Base-by-base conservation (phyloP, 2,329 filamentous ascomycete genomes). In the Leptographium lundbergii region DNA sequence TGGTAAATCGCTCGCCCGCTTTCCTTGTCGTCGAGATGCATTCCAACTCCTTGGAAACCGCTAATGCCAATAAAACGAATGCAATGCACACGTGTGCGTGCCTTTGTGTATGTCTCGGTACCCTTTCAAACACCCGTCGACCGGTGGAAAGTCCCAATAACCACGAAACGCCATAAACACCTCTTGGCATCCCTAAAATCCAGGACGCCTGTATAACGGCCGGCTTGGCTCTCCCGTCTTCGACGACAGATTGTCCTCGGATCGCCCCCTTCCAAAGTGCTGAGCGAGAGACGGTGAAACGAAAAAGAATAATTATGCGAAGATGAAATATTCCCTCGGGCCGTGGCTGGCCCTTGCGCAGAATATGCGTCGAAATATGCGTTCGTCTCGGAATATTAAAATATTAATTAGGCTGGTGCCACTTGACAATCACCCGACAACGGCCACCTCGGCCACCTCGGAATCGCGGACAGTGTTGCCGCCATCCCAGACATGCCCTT, bases 361-460 rank as follows among this genome's bases (percentile, higher is more conserved):
- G 24, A 57, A 57, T n/a, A 55, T 14, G 34, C 32, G 25, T 55
- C n/a, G 53, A 47, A 56, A 29, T 27, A 34, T 34, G 22, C 22
- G 29, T 50, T n/a, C 34, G 13, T 53, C 24, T 32, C 17, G 29
- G 34, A 42, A 50, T 24, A 51, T 45, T 53, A 39, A 34, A 29
- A n/a, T n/a, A 52, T 57, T 45, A 57, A 25, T 14, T 11, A 36
- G 10, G 24, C 24, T 55, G 39, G 42, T 25, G 54, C 42, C 36
- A 17, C 36, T 39, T 6, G 50, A 14, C 24, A 25, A 27, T 57
- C 39, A 75, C 62, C 74, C 69, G 50, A 71, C 66, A 45, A 77
- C 71, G 32, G 75, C 73, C 29, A 78, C 74, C 59, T 78, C 76
- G 61, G 71, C 74, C 17, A 78, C 64, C 60, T 77, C 76, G 57